Percentiles rank a stretch among this genome's conserved stretches.
Conservation (phyloP, 2,329 filamentous ascomycete genomes). For the Penicillium janthinellum region DNA sequence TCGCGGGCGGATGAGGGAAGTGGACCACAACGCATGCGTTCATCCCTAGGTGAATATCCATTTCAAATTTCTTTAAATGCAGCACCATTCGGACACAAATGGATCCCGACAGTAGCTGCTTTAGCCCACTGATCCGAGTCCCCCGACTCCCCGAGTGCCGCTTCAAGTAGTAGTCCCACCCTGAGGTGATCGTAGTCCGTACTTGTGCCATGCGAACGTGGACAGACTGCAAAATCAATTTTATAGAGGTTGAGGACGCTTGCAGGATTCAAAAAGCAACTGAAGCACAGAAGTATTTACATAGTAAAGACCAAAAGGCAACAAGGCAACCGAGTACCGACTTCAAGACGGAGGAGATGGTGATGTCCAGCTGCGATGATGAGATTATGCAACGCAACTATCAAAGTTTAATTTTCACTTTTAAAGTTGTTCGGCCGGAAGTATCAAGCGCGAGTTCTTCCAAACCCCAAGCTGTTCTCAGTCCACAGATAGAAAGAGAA, state of each 20-base stretch:
- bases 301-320: background rate
- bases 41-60: too few species aligned
- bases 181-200: background rate
- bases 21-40: background rate
- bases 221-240: background rate
- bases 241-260: background rate
- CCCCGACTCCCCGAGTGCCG: background rate
- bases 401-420: background rate
- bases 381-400: background rate
- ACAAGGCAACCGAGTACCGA: background rate
- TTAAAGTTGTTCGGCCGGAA: background rate
- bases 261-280: background rate
- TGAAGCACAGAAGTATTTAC: background rate
- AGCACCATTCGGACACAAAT: background rate
- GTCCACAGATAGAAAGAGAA: background rate
- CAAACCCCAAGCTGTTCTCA: background rate
- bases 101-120: background rate
- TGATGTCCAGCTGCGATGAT: background rate
- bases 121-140: background rate
- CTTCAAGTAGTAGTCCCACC: background rate
- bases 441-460: background rate
- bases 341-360: background rate
- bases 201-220: background rate
- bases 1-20: background rate
- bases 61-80: too few species aligned